Evolutionary conservation across 1,139 yeast genomes (phyloP).

Genomic region (Yamadazyma triangularis): DNA sequence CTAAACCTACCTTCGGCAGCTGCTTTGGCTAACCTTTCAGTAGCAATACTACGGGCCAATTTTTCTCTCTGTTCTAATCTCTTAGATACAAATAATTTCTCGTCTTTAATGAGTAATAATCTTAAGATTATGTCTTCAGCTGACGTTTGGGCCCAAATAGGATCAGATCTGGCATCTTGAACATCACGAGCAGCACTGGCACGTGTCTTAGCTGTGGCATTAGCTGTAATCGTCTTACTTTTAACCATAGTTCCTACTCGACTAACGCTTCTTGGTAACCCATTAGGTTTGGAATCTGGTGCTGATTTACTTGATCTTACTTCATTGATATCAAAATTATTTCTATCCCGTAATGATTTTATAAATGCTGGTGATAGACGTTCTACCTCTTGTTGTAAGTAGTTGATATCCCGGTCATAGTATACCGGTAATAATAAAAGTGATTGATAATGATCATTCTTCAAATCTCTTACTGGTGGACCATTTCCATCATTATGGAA

Average conservation of each 20-base stretch:
- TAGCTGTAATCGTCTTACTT: conserved; percentile 65
- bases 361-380: conserved; percentile 51
- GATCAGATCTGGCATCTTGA: conserved; percentile 50
- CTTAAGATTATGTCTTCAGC: conserved; percentile 69
- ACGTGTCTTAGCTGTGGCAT: conserved; percentile 62
- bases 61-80: conserved; percentile 60
- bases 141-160: conserved; percentile 50
- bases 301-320: conserved; percentile 2
- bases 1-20: conserved; percentile 39
- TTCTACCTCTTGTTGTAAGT: conserved; percentile 57
- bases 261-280: conserved; percentile 20
- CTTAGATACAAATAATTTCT: conserved; percentile 44
- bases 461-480: conserved; percentile 63
- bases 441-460: conserved; percentile 61
- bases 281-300: neutral
- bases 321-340: conserved; percentile 23
- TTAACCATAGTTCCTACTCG: conserved; percentile 58
- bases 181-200: conserved; percentile 49
- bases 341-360: conserved; percentile 43
- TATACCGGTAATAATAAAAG: conserved; percentile 61
- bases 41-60: conserved; percentile 58
- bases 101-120: conserved; percentile 44
- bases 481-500: conserved; percentile 84
- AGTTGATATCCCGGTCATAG: conserved; percentile 52
- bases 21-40: conserved; percentile 50